A percentile compares a stretch with the other conserved stretches of the same genome.
Conservation (phyloP, 1,284 basidiomycete species). For the Cryptococcus sp. region DNA sequence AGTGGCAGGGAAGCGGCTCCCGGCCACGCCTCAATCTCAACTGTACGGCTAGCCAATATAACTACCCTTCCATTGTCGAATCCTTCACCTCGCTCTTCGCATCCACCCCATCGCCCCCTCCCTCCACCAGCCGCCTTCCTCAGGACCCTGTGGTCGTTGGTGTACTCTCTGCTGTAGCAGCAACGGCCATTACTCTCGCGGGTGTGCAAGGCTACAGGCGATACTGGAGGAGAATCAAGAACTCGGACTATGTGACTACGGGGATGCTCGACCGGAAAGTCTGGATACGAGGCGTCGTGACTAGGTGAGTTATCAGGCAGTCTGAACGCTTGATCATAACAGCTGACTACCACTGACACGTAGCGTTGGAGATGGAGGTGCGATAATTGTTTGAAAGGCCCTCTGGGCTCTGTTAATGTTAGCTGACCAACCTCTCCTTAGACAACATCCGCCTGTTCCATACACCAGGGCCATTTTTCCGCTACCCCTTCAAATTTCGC, state of each 20-base stretch:
- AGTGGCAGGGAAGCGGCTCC: too few relatives aligned
- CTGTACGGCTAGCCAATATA: background rate
- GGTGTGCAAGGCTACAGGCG: slow-evolving; percentile 54
- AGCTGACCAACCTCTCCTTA: slow-evolving; percentile 20
- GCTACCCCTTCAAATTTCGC: slow-evolving; percentile 67
- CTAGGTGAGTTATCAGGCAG: slow-evolving; percentile 55
- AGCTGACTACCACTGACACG: slow-evolving; percentile 1
- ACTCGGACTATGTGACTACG: slow-evolving; percentile 63
- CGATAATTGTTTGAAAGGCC: slow-evolving; percentile 10
- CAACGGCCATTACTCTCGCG: slow-evolving; percentile 51
- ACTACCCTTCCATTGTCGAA: slow-evolving; percentile 10
- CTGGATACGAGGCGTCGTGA: slow-evolving; percentile 70
- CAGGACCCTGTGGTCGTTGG: slow-evolving; percentile 38
- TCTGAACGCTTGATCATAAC: background rate
- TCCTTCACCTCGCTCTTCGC: slow-evolving; percentile 17
- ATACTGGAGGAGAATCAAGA: slow-evolving; percentile 61
- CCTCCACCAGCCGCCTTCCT: slow-evolving; percentile 2
- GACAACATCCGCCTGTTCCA: slow-evolving; percentile 68
- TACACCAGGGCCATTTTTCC: slow-evolving; percentile 70
- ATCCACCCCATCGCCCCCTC: background rate
- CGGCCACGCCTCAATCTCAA: background rate
- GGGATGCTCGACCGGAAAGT: slow-evolving; percentile 57
- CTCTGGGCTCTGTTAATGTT: background rate
- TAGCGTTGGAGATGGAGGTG: slow-evolving; percentile 70
- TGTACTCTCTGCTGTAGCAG: slow-evolving; percentile 31